These are phyloP conservation scores for Botryotinia convoluta DNA, from an alignment of 2,329 filamentous ascomycete genomes.

Conservation along the genomic window DNA sequence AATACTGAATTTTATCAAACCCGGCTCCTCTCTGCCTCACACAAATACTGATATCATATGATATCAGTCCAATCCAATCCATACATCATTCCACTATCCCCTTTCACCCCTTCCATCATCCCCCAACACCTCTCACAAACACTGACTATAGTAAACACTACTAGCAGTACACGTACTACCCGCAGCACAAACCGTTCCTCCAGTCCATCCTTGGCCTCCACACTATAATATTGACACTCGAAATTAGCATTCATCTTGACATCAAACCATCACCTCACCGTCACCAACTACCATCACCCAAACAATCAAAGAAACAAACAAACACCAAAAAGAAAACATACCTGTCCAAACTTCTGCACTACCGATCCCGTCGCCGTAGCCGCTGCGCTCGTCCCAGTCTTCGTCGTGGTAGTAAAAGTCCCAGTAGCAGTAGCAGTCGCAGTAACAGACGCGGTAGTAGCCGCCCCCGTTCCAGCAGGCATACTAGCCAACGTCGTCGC, in stretches of 20 bases:
- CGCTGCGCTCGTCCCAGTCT: background rate
- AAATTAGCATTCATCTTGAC: background rate
- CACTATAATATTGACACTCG: slow-evolving; percentile 10
- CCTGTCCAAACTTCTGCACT: slow-evolving; percentile 26
- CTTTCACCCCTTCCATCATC: background rate
- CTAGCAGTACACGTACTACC: slow-evolving; percentile 25
- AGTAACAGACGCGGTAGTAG: background rate
- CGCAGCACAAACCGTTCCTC: slow-evolving; percentile 25
- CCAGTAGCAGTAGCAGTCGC: background rate
- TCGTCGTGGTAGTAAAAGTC: background rate
- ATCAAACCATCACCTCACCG: background rate
- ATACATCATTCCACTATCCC: background rate
- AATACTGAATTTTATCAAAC: background rate
- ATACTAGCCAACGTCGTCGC: slow-evolving; percentile 4
- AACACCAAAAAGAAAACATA: background rate
- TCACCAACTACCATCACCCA: too few species aligned
- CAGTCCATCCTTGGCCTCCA: slow-evolving; percentile 29
- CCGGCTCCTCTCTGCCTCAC: background rate
- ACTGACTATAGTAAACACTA: slow-evolving; percentile 30
- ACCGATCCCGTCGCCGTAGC: background rate
- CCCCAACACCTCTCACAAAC: slow-evolving; percentile 17
- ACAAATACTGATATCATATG: background rate
- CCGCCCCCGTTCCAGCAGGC: background rate
- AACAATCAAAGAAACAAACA: too few species aligned
- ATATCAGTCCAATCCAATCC: background rate